These are phyloP conservation scores for Xylaria palmicola DNA, from an alignment of 495 filamentous ascomycete species.

Conservation along the genomic window DNA sequence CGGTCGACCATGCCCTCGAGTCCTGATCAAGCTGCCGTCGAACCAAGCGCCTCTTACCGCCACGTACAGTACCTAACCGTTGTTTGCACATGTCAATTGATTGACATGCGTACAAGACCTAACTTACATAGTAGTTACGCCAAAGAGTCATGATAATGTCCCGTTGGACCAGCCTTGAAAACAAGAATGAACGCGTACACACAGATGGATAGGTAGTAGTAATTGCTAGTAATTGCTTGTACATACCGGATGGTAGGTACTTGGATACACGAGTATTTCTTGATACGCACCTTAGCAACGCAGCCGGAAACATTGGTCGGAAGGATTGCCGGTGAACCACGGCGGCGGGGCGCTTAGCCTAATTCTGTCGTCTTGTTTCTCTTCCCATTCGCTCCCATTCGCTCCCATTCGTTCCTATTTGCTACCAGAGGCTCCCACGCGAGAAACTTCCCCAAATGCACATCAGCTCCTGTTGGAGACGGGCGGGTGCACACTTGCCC, in stretches of 20 bases:
- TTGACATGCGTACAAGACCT: neutral
- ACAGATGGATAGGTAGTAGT: too few relatives aligned
- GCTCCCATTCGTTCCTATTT: neutral
- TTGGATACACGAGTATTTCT: too few relatives aligned
- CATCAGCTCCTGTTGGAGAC: neutral
- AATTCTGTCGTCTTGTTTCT: neutral
- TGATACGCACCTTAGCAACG: too few relatives aligned
- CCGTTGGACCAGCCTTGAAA: too few relatives aligned
- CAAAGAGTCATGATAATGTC: too few relatives aligned
- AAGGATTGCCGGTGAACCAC: slow-evolving; percentile 27
- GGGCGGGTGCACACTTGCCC: too few relatives aligned
- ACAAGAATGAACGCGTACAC: too few relatives aligned
- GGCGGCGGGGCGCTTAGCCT: slow-evolving; percentile 10
- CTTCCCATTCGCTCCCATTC: neutral
- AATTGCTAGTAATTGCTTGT: too few relatives aligned
- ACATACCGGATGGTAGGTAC: neutral
- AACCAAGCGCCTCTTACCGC: neutral
- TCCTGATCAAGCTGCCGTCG: neutral
- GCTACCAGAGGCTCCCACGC: slow-evolving; percentile 22
- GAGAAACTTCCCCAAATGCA: slow-evolving; percentile 33
- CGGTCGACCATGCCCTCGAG: neutral
- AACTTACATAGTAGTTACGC: too few relatives aligned
- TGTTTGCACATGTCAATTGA: too few relatives aligned
- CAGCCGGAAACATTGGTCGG: slow-evolving; percentile 18
- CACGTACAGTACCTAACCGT: neutral